Evolutionary conservation across 208 protist genomes (phyloP).

Genomic region (Strigomonas oncopelti): DNA sequence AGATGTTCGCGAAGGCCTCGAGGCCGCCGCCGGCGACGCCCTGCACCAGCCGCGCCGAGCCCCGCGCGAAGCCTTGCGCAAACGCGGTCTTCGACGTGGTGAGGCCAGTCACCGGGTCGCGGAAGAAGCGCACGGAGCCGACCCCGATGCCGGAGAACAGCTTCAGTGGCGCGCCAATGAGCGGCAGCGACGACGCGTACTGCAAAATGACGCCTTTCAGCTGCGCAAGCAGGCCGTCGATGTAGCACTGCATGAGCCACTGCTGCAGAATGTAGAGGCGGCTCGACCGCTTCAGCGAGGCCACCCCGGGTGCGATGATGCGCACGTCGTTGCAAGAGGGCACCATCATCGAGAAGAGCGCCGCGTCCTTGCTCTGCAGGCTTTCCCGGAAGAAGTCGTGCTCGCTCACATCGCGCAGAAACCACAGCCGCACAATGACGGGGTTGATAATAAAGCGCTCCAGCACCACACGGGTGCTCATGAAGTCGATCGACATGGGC

Average conservation of each 20-base stretch:
- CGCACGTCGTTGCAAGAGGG: constrained; percentile 76
- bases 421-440: constrained; percentile 77
- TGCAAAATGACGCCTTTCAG: constrained; percentile 73
- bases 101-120: constrained; percentile 72
- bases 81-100: constrained; percentile 73
- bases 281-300: constrained; percentile 45
- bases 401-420: constrained; percentile 64
- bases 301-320: constrained; percentile 67
- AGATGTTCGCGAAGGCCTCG: constrained; percentile 78
- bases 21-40: constrained; percentile 74
- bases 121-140: constrained; percentile 80
- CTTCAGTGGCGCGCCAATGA: constrained; percentile 81
- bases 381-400: constrained; percentile 82
- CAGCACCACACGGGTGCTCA: constrained; percentile 66
- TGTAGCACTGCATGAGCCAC: constrained; percentile 74
- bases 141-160: constrained; percentile 71
- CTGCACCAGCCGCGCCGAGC: constrained; percentile 59
- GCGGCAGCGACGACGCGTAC: constrained; percentile 83
- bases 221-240: constrained; percentile 59
- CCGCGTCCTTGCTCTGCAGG: constrained; percentile 57
- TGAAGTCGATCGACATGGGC: constrained; percentile 50
- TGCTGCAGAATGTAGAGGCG: constrained; percentile 59
- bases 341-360: constrained; percentile 82
- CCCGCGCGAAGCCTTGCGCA: constrained; percentile 65
- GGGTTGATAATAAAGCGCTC: constrained; percentile 87